A percentile compares a stretch with the other conserved stretches of the same genome.
phyloP scores from a whole-genome alignment of 257 asterid species.

The Solanum tarijense region DNA sequence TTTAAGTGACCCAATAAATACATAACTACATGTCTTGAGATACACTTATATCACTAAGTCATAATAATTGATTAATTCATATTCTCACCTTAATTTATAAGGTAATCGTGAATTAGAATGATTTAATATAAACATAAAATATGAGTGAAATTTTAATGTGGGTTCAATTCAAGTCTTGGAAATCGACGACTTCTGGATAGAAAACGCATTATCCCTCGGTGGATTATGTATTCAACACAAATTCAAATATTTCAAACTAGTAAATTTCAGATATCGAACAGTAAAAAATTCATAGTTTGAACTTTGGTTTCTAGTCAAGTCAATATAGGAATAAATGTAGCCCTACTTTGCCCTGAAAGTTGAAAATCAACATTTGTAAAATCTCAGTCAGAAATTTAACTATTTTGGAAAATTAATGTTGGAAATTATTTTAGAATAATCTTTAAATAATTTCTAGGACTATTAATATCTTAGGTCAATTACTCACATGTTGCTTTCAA shows the following conservation, averaged over 20 bases:
- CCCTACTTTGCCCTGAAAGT: neutral
- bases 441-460: neutral
- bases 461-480: neutral
- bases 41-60: neutral
- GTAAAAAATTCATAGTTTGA: neutral
- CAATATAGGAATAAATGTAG: neutral
- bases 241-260: rapidly evolving
- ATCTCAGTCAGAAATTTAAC: neutral
- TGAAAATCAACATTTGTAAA: neutral
- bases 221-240: neutral
- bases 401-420: neutral
- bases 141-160: too few relatives aligned
- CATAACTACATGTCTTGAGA: neutral
- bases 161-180: neutral
- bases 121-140: neutral
- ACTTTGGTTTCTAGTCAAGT: neutral
- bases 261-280: neutral
- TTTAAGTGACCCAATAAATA: neutral
- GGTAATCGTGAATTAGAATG: neutral
- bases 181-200: neutral
- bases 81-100: neutral
- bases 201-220: neutral
- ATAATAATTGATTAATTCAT: neutral
- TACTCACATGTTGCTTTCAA: neutral
- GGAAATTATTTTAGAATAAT: neutral